Evolutionary conservation across 2,329 filamentous ascomycete species (phyloP), one percentile per base, ranked within the genome.

Genomic region (Xylaria sp.): DNA sequence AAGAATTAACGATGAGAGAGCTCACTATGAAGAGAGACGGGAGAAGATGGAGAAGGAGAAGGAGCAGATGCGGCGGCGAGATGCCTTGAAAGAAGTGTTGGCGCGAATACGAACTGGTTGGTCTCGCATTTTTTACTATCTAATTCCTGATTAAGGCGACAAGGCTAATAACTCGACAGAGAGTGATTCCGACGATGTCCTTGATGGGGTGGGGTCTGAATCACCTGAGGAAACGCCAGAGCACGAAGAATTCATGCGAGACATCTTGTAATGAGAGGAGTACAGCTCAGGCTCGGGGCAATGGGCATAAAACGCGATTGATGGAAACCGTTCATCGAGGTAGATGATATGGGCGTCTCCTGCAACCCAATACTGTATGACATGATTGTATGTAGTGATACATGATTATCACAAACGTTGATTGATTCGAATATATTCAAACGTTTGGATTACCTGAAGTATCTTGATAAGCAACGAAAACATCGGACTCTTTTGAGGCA

Each of bases 401-500:
- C 23, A 36, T 23, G n/a, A 15, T 23, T 36, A 13, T 13, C 9
- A 36, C 6, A 2, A 28, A 39, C 2, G 2, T 25, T 13, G 25
- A 32, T 43, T 28, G 10, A 28, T 8, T 43, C 8, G 23, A 18
- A 30, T 23, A 15, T 15, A 15, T 20, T 43, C 30, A 45, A 48
- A 23, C 13, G n/a, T 62, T 52, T 55, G 23, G 39, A 34, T 25
- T 60, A 25, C 48, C 32, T 36, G 8, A 25, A 10, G 46, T n/a
- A 7, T 15, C 32, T 52, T 52, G 57, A n/a, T 36, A 46, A 59
- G 30, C 9, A 48, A 28, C 34, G 1, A 18, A 58, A 59, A 68
- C 41, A 65, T 65, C 57, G 58, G 62, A 59, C 34, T 53, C 15
- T 53, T 57, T 25, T 53, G 39, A 60, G n/a, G 58, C 61, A 41